phyloP scores from a whole-genome alignment of 2,329 filamentous ascomycete species.

The Pseudogymnoascus sp. region DNA sequence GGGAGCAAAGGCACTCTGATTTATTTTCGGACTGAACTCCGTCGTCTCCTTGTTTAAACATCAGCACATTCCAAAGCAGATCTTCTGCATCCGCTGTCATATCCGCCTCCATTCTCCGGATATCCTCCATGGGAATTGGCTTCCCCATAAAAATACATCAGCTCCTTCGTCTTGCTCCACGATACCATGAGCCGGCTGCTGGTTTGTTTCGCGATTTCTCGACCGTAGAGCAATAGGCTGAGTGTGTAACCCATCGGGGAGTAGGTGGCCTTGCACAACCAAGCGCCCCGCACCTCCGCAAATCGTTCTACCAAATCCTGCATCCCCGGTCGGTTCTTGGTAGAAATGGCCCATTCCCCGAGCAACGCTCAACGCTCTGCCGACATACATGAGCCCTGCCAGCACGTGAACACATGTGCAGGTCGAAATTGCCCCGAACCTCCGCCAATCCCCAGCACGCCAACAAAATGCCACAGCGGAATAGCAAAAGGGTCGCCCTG shows the following conservation, averaged over 20 bases:
- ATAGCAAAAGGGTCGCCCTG: background rate
- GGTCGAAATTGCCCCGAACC: background rate
- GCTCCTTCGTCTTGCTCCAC: background rate
- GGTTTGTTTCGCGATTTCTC: background rate
- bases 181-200: background rate
- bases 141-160: background rate
- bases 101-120: background rate
- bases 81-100: background rate
- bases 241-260: constrained; percentile 1
- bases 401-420: background rate
- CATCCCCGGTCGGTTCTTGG: background rate
- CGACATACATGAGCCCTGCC: background rate
- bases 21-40: too few species aligned
- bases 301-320: background rate
- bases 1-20: too few species aligned
- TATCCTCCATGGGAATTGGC: background rate
- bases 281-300: background rate
- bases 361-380: background rate
- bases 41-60: background rate
- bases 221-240: background rate
- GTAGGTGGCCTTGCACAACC: constrained; percentile 8
- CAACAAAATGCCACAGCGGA: background rate
- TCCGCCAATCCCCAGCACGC: background rate
- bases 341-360: background rate
- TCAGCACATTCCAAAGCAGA: background rate